phyloP scores from a whole-genome alignment of 805 yeast species.

The Spathaspora gorwiae region DNA sequence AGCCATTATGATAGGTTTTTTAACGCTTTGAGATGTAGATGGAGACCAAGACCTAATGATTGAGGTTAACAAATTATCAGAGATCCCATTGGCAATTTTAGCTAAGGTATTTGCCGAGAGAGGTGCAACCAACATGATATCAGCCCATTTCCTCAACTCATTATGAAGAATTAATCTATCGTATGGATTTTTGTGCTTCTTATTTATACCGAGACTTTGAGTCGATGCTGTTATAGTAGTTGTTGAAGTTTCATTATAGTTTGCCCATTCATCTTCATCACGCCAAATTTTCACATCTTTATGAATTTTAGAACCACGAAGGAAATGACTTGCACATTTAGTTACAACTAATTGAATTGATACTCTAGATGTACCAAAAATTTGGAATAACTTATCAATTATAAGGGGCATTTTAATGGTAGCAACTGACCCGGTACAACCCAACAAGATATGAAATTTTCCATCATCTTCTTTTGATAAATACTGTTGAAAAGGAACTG shows the following conservation, averaged over 20 bases:
- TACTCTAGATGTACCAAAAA: conserved; percentile 64
- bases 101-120: conserved; percentile 43
- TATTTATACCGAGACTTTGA: conserved; percentile 2
- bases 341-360: conserved; percentile 85
- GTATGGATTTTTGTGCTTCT: conserved; percentile 27
- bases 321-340: conserved; percentile 69
- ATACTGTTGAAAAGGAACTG: conserved; percentile 71
- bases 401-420: conserved; percentile 89
- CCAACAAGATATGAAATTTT: conserved; percentile 81
- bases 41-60: conserved; percentile 42
- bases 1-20: conserved; percentile 42
- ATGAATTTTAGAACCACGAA: conserved; percentile 55
- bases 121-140: conserved; percentile 43
- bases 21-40: conserved; percentile 10
- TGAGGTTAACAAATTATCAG: conserved; percentile 40
- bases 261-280: conserved; percentile 89
- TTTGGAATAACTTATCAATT: conserved; percentile 77
- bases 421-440: conserved; percentile 96
- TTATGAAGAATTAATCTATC: conserved; percentile 39
- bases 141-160: conserved; percentile 46
- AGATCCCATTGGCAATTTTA: conserved; percentile 40
- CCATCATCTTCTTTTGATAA: conserved; percentile 73
- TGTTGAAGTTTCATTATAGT: conserved; percentile 24
- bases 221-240: conserved; percentile 11
- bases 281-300: conserved; percentile 83